Evolutionary conservation across 1,284 basidiomycete species (phyloP).

Genomic region (Stereum hirsutum): DNA sequence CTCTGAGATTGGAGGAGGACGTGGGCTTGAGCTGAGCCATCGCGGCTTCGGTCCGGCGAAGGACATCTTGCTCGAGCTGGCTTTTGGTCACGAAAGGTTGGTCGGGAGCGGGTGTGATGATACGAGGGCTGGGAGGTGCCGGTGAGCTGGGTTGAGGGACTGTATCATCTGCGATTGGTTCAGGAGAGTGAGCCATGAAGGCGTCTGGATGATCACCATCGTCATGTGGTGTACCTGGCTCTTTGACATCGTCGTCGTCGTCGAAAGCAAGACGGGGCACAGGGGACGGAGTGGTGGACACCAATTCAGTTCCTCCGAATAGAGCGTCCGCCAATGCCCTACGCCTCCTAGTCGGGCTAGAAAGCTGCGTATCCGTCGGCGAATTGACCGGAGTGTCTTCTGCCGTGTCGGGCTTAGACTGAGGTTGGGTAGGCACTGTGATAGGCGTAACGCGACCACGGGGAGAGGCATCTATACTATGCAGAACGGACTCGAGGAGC

Average conservation of each 20-base stretch:
- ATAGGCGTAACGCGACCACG: conserved; percentile 19
- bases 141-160: conserved; percentile 4
- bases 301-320: conserved; percentile 47
- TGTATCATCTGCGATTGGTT: neutral
- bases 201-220: neutral
- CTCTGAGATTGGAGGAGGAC: conserved; percentile 40
- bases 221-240: neutral
- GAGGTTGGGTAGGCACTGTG: conserved; percentile 13
- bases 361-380: conserved; percentile 19
- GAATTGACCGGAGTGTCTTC: conserved; percentile 10
- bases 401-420: conserved; percentile 17
- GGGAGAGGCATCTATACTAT: conserved; percentile 51
- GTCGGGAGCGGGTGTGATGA: conserved; percentile 6
- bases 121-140: neutral
- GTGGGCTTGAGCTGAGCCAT: conserved; percentile 61
- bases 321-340: conserved; percentile 64
- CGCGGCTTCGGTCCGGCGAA: conserved; percentile 59
- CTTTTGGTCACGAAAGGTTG: conserved; percentile 27
- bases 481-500: conserved; percentile 57
- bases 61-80: conserved; percentile 52
- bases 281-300: conserved; percentile 16
- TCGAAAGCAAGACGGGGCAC: conserved; percentile 4
- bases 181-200: neutral
- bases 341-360: conserved; percentile 46
- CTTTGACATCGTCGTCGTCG: neutral